Evolutionary conservation across 192 early-diverging fungal genomes (phyloP).

Genomic region (Entomortierella lignicola): DNA sequence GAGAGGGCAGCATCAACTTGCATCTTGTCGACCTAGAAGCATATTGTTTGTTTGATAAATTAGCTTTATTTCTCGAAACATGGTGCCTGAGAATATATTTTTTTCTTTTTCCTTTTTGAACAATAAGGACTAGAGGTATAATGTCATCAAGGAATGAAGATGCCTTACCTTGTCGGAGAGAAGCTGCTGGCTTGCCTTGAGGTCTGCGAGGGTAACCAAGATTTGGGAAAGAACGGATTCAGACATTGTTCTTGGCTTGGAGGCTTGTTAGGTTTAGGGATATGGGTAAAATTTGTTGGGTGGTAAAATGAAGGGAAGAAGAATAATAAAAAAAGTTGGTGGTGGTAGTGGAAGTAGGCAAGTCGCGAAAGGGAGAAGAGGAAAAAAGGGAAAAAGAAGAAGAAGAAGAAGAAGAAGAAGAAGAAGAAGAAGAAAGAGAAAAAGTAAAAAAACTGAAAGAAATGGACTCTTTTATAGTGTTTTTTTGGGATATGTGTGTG

Average conservation of each 20-base stretch:
- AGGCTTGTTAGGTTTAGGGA: neutral
- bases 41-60: no score
- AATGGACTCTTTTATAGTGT: neutral
- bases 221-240: conserved; percentile 50
- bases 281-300: neutral
- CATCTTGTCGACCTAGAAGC: conserved; percentile 51
- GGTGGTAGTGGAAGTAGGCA: neutral
- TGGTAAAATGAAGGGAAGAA: neutral
- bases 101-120: neutral
- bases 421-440: neutral
- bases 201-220: conserved; percentile 33
- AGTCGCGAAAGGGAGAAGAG: neutral
- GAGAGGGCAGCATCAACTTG: conserved; percentile 13
- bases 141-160: no score
- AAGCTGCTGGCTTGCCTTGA: conserved; percentile 36
- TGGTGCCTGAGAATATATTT: neutral
- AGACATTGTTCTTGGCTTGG: conserved; percentile 22
- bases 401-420: neutral
- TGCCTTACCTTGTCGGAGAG: conserved; percentile 41
- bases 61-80: neutral
- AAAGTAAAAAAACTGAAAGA: neutral
- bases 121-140: neutral
- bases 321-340: neutral
- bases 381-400: conserved; percentile 1
- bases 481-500: neutral